Conservation (phyloP, 2,329 filamentous ascomycete genomes). For the Sclerotinia nivalis region DNA sequence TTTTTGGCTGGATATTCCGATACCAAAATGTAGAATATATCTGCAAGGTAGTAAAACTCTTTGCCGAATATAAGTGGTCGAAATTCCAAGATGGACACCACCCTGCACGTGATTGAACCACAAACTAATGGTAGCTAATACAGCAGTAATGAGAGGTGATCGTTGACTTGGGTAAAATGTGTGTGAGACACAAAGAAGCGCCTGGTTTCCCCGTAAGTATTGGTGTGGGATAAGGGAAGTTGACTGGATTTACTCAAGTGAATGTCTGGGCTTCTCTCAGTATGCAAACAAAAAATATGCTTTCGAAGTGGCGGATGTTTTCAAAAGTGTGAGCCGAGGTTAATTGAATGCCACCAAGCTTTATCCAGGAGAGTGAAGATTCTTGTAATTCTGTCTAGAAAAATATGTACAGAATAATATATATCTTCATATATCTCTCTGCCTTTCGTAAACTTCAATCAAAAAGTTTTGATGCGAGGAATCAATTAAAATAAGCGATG, state of each 20-base stretch:
- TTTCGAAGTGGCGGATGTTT: background rate
- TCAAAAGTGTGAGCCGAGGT: background rate
- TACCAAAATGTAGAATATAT: background rate
- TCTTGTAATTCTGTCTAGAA: background rate
- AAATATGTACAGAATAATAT: background rate
- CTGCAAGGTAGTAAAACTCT: background rate
- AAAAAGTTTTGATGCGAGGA: conserved; percentile 9
- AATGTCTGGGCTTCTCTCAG: background rate
- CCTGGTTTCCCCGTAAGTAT: background rate
- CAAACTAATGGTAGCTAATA: background rate
- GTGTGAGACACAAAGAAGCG: background rate
- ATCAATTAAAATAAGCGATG: conserved; percentile 1
- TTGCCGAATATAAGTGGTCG: background rate
- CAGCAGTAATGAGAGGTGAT: background rate
- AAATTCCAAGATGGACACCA: background rate
- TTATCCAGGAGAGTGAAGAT: background rate
- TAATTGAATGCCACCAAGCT: background rate
- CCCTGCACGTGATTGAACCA: background rate
- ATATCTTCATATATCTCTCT: background rate
- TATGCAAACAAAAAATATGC: background rate
- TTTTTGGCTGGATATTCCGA: background rate
- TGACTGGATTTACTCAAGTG: background rate
- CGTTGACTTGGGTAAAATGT: background rate
- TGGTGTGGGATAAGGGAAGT: background rate
- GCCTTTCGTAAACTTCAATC: background rate